Evolutionary conservation across 176 grass and related monocot species (phyloP).

Genomic region (Eleusine coracana): DNA sequence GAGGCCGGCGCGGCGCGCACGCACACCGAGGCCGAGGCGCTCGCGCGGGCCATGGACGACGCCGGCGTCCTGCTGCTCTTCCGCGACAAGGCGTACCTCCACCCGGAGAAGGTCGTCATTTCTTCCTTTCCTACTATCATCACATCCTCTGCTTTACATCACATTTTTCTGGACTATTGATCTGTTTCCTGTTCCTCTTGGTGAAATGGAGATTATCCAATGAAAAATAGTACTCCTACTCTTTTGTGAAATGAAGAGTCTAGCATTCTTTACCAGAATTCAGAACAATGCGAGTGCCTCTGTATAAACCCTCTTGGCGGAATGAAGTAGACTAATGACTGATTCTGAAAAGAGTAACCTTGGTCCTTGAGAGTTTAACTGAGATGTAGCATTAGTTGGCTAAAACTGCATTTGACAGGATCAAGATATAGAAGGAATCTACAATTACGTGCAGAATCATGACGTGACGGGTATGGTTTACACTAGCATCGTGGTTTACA

Average conservation of each 20-base stretch:
- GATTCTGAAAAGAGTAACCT: too few relatives aligned
- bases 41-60: conserved; percentile 50
- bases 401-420: too few relatives aligned
- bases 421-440: background rate
- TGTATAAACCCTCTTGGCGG: background rate
- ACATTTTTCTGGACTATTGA: too few relatives aligned
- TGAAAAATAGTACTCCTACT: too few relatives aligned
- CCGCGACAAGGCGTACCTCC: conserved; percentile 73
- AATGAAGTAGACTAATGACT: background rate
- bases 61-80: conserved; percentile 70
- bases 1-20: conserved; percentile 57
- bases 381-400: background rate
- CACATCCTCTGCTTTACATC: too few relatives aligned
- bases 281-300: background rate
- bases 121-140: too few relatives aligned
- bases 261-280: background rate
- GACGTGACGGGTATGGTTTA: too few relatives aligned
- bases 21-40: conserved; percentile 48
- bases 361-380: background rate
- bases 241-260: too few relatives aligned
- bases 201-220: background rate
- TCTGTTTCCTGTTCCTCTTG: background rate
- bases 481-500: too few relatives aligned
- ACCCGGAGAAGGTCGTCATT: conserved; percentile 62
- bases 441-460: background rate